phyloP scores from a whole-genome alignment of 2,329 filamentous ascomycete genomes.

The Microsporum canis region DNA sequence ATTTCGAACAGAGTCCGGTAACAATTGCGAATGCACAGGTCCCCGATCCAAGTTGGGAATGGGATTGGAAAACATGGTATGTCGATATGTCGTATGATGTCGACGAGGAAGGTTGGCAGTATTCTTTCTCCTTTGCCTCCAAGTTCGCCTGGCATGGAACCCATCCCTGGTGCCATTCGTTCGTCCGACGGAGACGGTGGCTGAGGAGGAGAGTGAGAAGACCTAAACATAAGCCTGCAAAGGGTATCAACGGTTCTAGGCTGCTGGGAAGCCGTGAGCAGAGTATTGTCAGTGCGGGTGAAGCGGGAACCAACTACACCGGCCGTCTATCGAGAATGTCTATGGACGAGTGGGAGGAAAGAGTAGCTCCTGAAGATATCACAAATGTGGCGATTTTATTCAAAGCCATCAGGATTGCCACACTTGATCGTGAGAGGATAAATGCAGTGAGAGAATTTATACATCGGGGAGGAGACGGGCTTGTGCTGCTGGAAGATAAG shows the following conservation, averaged over 20 bases:
- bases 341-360: constrained; percentile 35
- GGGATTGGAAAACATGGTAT: constrained; percentile 64
- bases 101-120: constrained; percentile 92
- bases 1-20: constrained; percentile 47
- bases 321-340: constrained; percentile 3
- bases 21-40: constrained; percentile 79
- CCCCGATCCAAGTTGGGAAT: constrained; percentile 90
- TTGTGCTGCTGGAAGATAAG: constrained; percentile 59
- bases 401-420: constrained; percentile 52
- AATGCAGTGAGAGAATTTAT: constrained; percentile 73
- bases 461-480: constrained; percentile 61
- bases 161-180: constrained; percentile 85
- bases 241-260: neutral
- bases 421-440: constrained; percentile 85
- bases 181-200: constrained; percentile 84
- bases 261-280: constrained; percentile 41
- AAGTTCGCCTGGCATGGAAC: constrained; percentile 77
- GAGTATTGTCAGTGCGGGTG: constrained; percentile 29
- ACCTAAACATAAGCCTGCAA: constrained; percentile 6
- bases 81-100: constrained; percentile 68
- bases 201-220: constrained; percentile 59
- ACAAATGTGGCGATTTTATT: constrained; percentile 59
- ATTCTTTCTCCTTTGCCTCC: constrained; percentile 74
- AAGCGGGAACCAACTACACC: constrained; percentile 16
- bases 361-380: constrained; percentile 42